phyloP scores from a whole-genome alignment of 2,329 filamentous ascomycete genomes.

The Orbilia oligospora region DNA sequence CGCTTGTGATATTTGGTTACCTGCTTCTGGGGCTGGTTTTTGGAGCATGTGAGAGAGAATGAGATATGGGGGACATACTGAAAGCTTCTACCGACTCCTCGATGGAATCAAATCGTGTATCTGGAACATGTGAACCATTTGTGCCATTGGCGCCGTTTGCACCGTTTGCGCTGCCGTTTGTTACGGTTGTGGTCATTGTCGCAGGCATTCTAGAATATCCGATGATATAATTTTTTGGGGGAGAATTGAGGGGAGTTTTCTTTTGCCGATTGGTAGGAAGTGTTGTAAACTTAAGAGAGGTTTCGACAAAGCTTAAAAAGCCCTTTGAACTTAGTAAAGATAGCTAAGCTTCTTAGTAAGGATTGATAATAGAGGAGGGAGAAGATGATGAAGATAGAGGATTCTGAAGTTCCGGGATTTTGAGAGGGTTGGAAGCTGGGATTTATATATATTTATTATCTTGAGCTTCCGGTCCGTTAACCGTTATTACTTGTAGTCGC shows the following conservation, averaged over 20 bases:
- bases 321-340: constrained; percentile 4
- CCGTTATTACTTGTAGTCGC: background rate
- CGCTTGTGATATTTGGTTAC: constrained; percentile 22
- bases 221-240: background rate
- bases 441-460: constrained; percentile 6
- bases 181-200: constrained; percentile 38
- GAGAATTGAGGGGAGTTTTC: background rate
- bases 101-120: constrained; percentile 58
- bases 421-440: background rate
- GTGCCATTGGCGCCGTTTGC: constrained; percentile 37
- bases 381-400: background rate
- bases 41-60: background rate
- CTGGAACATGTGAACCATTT: constrained; percentile 28
- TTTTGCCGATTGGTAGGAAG: constrained; percentile 28
- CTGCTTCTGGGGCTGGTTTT: background rate
- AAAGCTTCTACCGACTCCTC: constrained; percentile 58
- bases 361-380: constrained; percentile 10
- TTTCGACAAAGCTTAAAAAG: background rate
- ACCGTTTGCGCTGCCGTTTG: constrained; percentile 24
- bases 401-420: background rate
- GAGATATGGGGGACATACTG: constrained; percentile 39
- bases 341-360: constrained; percentile 14
- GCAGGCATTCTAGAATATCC: constrained; percentile 32
- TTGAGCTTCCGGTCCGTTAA: background rate
- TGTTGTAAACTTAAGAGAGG: background rate